Evolutionary conservation across 2,329 filamentous ascomycete genomes (phyloP).

Genomic region (Scedosporium aurantiacum): DNA sequence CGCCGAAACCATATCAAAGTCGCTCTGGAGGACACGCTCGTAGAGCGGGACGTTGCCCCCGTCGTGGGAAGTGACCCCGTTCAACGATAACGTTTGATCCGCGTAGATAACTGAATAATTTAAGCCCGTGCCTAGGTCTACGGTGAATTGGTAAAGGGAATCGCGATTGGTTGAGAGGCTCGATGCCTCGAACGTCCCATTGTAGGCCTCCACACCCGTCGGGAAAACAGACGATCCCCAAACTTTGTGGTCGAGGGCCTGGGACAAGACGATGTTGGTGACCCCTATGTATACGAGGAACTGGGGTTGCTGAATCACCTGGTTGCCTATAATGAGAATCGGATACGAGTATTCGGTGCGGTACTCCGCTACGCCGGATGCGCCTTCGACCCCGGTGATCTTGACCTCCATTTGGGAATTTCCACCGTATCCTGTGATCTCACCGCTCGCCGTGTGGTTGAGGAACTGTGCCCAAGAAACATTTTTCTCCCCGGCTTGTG

Average conservation of each 20-base stretch:
- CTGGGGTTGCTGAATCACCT: neutral
- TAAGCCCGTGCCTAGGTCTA: slow-evolving; percentile 31
- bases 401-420: slow-evolving; percentile 30
- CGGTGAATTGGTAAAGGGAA: slow-evolving; percentile 36
- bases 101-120: slow-evolving; percentile 42
- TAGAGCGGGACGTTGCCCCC: slow-evolving; percentile 35
- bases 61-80: slow-evolving; percentile 19
- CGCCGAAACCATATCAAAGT: slow-evolving; percentile 39
- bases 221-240: slow-evolving; percentile 37
- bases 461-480: slow-evolving; percentile 50
- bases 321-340: slow-evolving; percentile 32
- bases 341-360: slow-evolving; percentile 51
- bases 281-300: neutral
- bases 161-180: slow-evolving; percentile 40
- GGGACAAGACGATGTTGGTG: slow-evolving; percentile 15
- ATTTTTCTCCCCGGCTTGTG: slow-evolving; percentile 10
- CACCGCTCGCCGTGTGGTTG: slow-evolving; percentile 39
- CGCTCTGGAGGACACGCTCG: slow-evolving; percentile 40
- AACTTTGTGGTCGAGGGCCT: slow-evolving; percentile 27
- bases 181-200: slow-evolving; percentile 14
- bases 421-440: slow-evolving; percentile 24
- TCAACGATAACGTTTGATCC: slow-evolving; percentile 45
- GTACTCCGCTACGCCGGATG: slow-evolving; percentile 29
- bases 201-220: slow-evolving; percentile 45
- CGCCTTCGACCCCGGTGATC: slow-evolving; percentile 32